Base-by-base conservation (phyloP, 2,329 filamentous ascomycete species). In the Diplodia corticola region DNA sequence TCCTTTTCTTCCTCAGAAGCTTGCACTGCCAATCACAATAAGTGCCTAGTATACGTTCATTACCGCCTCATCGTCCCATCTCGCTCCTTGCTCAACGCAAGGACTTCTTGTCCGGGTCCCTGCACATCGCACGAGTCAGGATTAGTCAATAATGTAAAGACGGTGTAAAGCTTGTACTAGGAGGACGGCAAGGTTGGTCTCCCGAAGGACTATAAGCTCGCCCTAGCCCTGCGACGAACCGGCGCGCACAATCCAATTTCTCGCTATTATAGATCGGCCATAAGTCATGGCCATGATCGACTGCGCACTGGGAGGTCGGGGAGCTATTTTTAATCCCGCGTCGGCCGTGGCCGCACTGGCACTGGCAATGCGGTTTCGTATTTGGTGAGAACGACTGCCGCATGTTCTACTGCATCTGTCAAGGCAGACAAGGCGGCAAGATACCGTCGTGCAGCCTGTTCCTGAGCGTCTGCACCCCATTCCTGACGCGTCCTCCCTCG, bases 381-480 rank as follows among this genome's bases (percentile, higher is more conserved):
- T 49, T n/a, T n/a, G 28, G 57, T 49, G 57, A 26, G 48, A 44
- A 61, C 44, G 44, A 33, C 20, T 35, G 20, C 33, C 20, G 48
- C 48, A 63, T 63, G 4, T n/a, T 26, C 48, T 53, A 24, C 55
- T 48, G 57, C 44, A 61, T 49, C 49, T 35, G 48, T 46, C 30
- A 13, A 53, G 48, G 51, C 48, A 48, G 20, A 44, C 33, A 33
- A 44, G 28, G 24, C 33, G 59, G 35, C 28, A 30, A 51, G 59
- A 26, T 37, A 26, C 24, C 30, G 20, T 5, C 28, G 37, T 63
- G 49, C 48, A 22, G 17, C 44, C 30, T 44, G 46, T 53, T 49
- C 40, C 44, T 46, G 57, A 20, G 22, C 20, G 4, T 15, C 22
- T 12, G 24, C 37, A 20, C 54, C 4, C 40, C 57, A 61, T 61